phyloP scores from a whole-genome alignment of 148 eudicot genomes.

The Rhododendron henanense region DNA sequence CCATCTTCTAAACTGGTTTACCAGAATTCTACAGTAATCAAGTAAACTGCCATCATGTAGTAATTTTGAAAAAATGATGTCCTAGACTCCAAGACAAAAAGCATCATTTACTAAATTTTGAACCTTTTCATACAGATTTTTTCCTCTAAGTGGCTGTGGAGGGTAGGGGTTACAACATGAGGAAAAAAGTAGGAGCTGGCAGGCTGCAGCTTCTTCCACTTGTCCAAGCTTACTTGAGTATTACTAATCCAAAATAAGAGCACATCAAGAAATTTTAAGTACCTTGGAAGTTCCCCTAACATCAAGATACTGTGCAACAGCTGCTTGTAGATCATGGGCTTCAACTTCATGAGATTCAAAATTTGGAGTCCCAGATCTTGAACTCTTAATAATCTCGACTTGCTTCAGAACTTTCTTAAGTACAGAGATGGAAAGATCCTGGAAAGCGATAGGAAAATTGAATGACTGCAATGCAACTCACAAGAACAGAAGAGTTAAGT shows the following conservation, averaged over 20 bases:
- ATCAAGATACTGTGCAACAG: constrained; percentile 74
- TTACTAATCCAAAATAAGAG: background rate
- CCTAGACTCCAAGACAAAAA: background rate
- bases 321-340: constrained; percentile 78
- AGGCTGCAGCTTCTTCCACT: background rate
- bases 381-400: constrained; percentile 72
- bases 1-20: background rate
- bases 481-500: constrained; percentile 9
- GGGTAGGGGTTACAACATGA: background rate
- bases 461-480: background rate
- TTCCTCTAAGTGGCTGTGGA: background rate
- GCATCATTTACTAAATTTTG: background rate
- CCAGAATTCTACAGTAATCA: background rate
- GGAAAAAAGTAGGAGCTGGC: background rate
- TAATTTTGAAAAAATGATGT: background rate
- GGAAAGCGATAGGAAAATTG: constrained; percentile 12
- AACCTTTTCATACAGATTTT: background rate
- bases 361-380: constrained; percentile 85
- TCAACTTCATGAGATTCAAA: constrained; percentile 89
- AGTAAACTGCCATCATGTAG: background rate
- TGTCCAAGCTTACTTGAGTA: background rate
- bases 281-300: constrained; percentile 89
- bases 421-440: constrained; percentile 74
- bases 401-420: constrained; percentile 75
- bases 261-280: constrained; percentile 17